These are phyloP conservation scores for Cercospora sesami DNA, from an alignment of 2,329 filamentous ascomycete species.

Conservation along the genomic window DNA sequence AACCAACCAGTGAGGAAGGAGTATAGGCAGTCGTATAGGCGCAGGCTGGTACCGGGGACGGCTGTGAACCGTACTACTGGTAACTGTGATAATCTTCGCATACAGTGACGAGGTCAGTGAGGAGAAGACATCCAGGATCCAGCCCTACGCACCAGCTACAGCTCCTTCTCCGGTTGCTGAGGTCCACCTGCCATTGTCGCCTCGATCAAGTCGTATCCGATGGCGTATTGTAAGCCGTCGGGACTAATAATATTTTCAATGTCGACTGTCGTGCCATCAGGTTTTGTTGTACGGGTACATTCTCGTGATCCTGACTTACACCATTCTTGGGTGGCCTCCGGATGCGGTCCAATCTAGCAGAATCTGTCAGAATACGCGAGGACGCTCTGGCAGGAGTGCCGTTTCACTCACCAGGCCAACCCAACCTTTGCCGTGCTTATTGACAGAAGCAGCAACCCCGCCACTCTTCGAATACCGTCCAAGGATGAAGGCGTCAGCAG, in stretches of 20 bases:
- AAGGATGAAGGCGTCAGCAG: conserved; percentile 20
- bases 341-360: conserved; percentile 25
- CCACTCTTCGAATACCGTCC: conserved; percentile 28
- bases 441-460: conserved; percentile 25
- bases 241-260: conserved; percentile 16
- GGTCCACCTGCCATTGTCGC: conserved; percentile 17
- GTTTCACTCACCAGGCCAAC: conserved; percentile 18
- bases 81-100: background rate
- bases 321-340: conserved; percentile 28
- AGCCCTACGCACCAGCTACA: background rate
- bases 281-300: background rate
- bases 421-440: conserved; percentile 26
- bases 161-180: conserved; percentile 1
- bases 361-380: background rate
- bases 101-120: background rate
- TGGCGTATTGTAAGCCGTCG: conserved; percentile 25
- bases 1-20: background rate
- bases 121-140: background rate
- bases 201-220: conserved; percentile 25
- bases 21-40: background rate
- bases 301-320: conserved; percentile 21
- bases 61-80: background rate
- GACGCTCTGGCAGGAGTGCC: background rate
- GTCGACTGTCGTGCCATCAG: conserved; percentile 18
- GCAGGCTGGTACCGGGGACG: background rate